Conservation (phyloP, 179 eudicot species). For the Kewa caespitosa region DNA sequence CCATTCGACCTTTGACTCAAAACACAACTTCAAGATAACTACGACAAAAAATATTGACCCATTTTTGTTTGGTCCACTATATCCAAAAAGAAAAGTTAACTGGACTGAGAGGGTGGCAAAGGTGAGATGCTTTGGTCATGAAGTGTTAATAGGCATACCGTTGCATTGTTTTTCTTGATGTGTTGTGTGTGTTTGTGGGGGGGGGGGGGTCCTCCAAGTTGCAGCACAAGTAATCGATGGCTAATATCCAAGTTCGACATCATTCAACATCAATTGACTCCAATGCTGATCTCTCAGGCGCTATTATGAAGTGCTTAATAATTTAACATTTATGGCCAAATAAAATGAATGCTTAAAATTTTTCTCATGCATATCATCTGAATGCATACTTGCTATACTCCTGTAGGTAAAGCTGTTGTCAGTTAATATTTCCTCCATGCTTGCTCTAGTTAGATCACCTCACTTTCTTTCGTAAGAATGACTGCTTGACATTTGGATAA, state of each 20-base stretch:
- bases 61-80: too few species aligned
- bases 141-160: not conserved
- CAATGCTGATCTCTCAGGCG: not conserved
- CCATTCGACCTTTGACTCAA: too few species aligned
- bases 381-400: not conserved
- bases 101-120: not conserved
- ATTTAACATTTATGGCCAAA: not conserved
- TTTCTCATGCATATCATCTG: not conserved
- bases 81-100: too few species aligned
- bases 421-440: not conserved
- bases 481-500: slow-evolving; percentile 20
- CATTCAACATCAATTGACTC: not conserved
- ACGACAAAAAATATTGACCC: too few species aligned
- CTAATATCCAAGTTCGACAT: not conserved
- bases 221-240: not conserved
- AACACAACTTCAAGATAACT: too few species aligned
- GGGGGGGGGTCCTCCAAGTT: not conserved
- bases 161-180: too few species aligned
- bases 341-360: not conserved
- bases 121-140: not conserved
- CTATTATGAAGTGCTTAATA: not conserved
- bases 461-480: not conserved
- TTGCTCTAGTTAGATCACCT: not conserved
- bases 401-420: not conserved
- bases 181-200: not conserved